phyloP scores from a whole-genome alignment of 2,329 filamentous ascomycete genomes.

The Fusarium algeriense region DNA sequence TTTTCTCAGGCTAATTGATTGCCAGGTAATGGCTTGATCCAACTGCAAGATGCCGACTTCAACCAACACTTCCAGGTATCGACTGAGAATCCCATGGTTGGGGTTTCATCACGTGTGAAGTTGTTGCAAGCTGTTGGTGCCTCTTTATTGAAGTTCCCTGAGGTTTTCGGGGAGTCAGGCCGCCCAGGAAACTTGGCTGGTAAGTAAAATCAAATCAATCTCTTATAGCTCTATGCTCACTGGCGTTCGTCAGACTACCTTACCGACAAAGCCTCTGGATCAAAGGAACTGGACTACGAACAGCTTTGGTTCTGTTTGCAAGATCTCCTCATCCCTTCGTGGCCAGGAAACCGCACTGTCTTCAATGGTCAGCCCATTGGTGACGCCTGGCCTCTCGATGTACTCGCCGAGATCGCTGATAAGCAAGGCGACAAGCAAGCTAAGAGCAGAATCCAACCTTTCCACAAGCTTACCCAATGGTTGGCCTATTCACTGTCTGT shows the following conservation, averaged over 20 bases:
- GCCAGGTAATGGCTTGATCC: slow-evolving; percentile 51
- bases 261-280: slow-evolving; percentile 28
- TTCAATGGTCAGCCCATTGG: slow-evolving; percentile 59
- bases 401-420: slow-evolving; percentile 29
- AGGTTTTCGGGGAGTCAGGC: slow-evolving; percentile 57
- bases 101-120: slow-evolving; percentile 57
- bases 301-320: slow-evolving; percentile 59
- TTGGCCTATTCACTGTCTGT: slow-evolving; percentile 80
- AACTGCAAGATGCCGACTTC: slow-evolving; percentile 52
- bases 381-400: slow-evolving; percentile 62
- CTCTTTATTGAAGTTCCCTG: slow-evolving; percentile 54
- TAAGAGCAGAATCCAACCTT: slow-evolving; percentile 59
- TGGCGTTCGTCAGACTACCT: slow-evolving; percentile 53
- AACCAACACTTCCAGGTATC: slow-evolving; percentile 59
- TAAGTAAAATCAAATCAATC: slow-evolving; percentile 37
- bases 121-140: slow-evolving; percentile 58
- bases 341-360: slow-evolving; percentile 65
- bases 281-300: slow-evolving; percentile 4
- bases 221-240: neutral
- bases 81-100: slow-evolving; percentile 59
- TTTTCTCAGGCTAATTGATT: neutral
- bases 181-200: slow-evolving; percentile 63
- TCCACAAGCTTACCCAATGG: slow-evolving; percentile 78
- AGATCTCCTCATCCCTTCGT: slow-evolving; percentile 59
- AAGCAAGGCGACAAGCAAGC: neutral